phyloP scores from a whole-genome alignment of 139 green algal species.

The Picochlorum sp. region DNA sequence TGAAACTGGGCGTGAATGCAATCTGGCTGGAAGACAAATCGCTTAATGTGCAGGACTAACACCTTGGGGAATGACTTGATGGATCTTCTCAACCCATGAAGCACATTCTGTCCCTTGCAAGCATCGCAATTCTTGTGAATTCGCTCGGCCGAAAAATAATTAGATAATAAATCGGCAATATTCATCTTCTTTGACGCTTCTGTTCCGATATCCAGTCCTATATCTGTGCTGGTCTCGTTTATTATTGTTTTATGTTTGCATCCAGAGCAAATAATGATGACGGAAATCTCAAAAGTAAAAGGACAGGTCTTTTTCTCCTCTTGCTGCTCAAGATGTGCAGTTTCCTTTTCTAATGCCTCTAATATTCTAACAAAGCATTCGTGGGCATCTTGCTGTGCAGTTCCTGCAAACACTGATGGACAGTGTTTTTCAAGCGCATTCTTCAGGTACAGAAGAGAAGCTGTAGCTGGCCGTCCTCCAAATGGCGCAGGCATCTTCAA shows the following conservation, averaged over 20 bases:
- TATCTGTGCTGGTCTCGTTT: slow-evolving; percentile 43
- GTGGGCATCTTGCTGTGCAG: slow-evolving; percentile 59
- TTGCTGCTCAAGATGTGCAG: slow-evolving; percentile 27
- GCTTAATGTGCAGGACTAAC: slow-evolving; percentile 62
- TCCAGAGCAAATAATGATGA: slow-evolving; percentile 21
- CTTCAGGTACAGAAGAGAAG: background rate
- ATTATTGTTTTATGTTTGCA: slow-evolving; percentile 23
- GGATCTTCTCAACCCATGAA: slow-evolving; percentile 29
- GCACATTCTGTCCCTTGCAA: slow-evolving; percentile 18
- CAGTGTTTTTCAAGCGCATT: slow-evolving; percentile 18
- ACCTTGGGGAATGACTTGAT: slow-evolving; percentile 44
- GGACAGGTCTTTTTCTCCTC: slow-evolving; percentile 24
- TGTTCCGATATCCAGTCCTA: slow-evolving; percentile 44
- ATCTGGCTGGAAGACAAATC: too few relatives aligned
- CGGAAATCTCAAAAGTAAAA: slow-evolving; percentile 24
- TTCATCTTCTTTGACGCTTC: background rate
- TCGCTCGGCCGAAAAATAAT: slow-evolving; percentile 39
- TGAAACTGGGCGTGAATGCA: too few relatives aligned
- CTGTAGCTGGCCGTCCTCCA: too few relatives aligned
- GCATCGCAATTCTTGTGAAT: slow-evolving; percentile 50
- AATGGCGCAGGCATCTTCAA: too few relatives aligned
- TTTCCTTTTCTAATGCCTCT: slow-evolving; percentile 42
- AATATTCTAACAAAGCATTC: slow-evolving; percentile 57
- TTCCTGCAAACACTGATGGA: slow-evolving; percentile 39
- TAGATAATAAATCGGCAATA: slow-evolving; percentile 9